Percentiles rank a stretch among this genome's conserved stretches.
These are phyloP conservation scores for Gamsiella multidivaricata DNA, from an alignment of 192 early-diverging fungal species.

Conservation along the genomic window DNA sequence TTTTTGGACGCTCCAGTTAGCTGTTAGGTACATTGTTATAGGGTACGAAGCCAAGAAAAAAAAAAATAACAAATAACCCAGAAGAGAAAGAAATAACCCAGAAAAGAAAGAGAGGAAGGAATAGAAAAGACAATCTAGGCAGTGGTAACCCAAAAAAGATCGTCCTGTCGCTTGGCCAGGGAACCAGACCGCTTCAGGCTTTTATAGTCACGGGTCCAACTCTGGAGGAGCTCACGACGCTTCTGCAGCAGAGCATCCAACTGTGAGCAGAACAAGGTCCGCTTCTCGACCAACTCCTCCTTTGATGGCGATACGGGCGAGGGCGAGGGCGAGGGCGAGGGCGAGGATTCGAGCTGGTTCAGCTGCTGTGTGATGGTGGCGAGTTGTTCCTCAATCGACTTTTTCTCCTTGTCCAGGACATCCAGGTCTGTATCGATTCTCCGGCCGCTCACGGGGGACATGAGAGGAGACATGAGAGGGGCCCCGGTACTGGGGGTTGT, in stretches of 20 bases:
- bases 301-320: constrained; percentile 1
- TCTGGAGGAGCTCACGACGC: constrained; percentile 40
- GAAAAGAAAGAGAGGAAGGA: too few species aligned
- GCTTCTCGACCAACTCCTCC: constrained; percentile 21
- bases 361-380: constrained; percentile 31
- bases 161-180: constrained; percentile 36
- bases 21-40: too few species aligned
- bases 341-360: constrained; percentile 14
- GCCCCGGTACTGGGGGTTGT: not conserved
- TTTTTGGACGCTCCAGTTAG: too few species aligned
- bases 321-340: not conserved
- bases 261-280: constrained; percentile 26
- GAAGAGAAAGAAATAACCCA: too few species aligned
- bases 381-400: constrained; percentile 39
- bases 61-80: too few species aligned
- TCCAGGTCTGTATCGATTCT: constrained; percentile 53
- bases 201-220: constrained; percentile 53
- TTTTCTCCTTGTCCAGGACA: constrained; percentile 32
- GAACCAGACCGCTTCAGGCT: constrained; percentile 48
- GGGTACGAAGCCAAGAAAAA: too few species aligned
- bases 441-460: constrained; percentile 35
- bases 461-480: constrained; percentile 1
- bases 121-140: too few species aligned
- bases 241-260: constrained; percentile 35
- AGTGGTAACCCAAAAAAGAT: constrained; percentile 47